phyloP scores from a whole-genome alignment of 2,329 filamentous ascomycete genomes.

The Teratosphaeria gauchensis region DNA sequence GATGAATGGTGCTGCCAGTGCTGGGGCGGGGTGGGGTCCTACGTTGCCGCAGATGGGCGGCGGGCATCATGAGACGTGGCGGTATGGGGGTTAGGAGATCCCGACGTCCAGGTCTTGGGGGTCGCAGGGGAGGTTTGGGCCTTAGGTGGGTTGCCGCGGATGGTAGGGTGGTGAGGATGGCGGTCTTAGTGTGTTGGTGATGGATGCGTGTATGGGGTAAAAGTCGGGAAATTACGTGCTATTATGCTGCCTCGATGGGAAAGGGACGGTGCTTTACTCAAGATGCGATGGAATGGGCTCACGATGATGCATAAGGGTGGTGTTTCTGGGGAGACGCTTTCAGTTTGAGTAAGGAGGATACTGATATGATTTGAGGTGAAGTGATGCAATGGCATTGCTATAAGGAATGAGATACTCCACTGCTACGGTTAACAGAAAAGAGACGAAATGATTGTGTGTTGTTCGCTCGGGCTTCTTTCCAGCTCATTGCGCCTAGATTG shows the following conservation, averaged over 20 bases:
- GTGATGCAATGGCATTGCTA: neutral
- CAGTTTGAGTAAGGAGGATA: neutral
- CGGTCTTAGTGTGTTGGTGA: neutral
- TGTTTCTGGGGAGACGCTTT: neutral
- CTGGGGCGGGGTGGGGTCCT: constrained; percentile 14
- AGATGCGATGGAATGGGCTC: constrained; percentile 1
- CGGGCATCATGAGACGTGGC: constrained; percentile 17
- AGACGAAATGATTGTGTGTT: neutral
- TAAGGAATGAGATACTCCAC: neutral
- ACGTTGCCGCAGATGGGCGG: constrained; percentile 23
- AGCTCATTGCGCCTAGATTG: neutral
- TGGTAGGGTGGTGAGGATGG: neutral
- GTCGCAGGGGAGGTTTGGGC: neutral
- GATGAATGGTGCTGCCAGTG: neutral
- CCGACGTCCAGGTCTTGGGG: neutral
- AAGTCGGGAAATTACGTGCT: too few species aligned
- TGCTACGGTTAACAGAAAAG: neutral
- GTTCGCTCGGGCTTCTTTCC: neutral
- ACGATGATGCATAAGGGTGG: neutral
- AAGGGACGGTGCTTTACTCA: too few species aligned
- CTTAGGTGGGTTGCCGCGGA: neutral
- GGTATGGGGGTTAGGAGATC: constrained; percentile 5
- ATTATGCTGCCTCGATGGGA: too few species aligned
- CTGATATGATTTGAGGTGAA: neutral
- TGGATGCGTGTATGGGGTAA: neutral